Evolutionary conservation across 1,139 yeast species (phyloP).

Genomic region (Barnettozyma hawaiiensis): DNA sequence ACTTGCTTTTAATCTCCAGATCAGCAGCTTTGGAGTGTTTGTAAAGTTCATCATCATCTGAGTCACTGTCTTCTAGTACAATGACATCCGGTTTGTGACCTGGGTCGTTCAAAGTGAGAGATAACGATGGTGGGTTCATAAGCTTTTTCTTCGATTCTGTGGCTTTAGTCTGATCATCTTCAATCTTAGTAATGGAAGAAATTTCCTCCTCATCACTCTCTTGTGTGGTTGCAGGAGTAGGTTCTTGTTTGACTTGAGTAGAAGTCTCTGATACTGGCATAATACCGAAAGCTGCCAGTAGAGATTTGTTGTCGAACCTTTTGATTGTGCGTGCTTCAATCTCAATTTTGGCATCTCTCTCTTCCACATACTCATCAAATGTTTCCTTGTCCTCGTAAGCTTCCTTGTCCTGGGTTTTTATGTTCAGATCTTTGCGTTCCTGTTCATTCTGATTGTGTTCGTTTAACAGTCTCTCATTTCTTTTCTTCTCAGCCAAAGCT

Average conservation of each 20-base stretch:
- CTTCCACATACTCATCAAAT: slow-evolving; percentile 5
- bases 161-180: slow-evolving; percentile 10
- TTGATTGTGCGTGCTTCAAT: slow-evolving; percentile 14
- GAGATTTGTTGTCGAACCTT: slow-evolving; percentile 14
- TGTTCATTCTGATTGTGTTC: slow-evolving; percentile 18
- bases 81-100: slow-evolving; percentile 8
- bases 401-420: slow-evolving; percentile 6
- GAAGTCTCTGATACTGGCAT: neutral
- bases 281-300: slow-evolving; percentile 21
- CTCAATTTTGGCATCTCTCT: slow-evolving; percentile 7
- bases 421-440: slow-evolving; percentile 14
- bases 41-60: slow-evolving; percentile 11
- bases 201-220: slow-evolving; percentile 2
- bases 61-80: slow-evolving; percentile 19
- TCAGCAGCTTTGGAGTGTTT: slow-evolving; percentile 31
- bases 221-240: neutral
- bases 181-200: slow-evolving; percentile 12
- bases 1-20: slow-evolving; percentile 31
- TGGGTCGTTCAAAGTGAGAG: slow-evolving; percentile 7
- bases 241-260: neutral
- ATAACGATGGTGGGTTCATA: neutral
- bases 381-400: slow-evolving; percentile 7
- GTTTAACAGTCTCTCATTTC: slow-evolving; percentile 18
- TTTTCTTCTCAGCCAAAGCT: slow-evolving; percentile 22
- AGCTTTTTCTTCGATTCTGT: neutral